Percentiles rank a stretch among this genome's conserved stretches.
Evolutionary conservation across 345 rosid genomes (phyloP).

Genomic region (Toxicodendron radicans): DNA sequence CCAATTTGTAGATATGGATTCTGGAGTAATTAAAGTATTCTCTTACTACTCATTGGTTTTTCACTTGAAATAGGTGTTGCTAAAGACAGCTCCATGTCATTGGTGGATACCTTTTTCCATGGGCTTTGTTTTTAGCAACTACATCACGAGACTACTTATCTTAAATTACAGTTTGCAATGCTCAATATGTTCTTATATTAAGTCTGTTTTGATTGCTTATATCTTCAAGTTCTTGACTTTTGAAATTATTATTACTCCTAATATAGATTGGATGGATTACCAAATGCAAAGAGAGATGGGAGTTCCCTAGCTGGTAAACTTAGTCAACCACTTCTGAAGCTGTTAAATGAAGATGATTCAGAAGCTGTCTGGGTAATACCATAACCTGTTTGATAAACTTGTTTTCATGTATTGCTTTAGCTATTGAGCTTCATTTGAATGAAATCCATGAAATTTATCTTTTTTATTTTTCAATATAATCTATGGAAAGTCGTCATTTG

Average conservation of each 20-base stretch:
- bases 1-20: neutral
- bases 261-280: conserved; percentile 67
- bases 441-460: neutral
- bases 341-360: conserved; percentile 63
- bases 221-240: conserved; percentile 4
- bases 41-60: neutral
- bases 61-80: neutral
- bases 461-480: neutral
- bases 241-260: conserved; percentile 19
- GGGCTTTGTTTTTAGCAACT: neutral
- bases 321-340: conserved; percentile 61
- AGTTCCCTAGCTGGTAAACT: conserved; percentile 58
- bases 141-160: neutral
- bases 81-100: neutral
- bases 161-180: neutral
- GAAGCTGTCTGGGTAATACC: conserved; percentile 65
- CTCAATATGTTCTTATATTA: neutral
- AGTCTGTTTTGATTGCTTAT: neutral
- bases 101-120: neutral
- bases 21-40: neutral
- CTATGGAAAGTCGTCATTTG: neutral
- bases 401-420: neutral
- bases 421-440: neutral
- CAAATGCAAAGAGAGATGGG: conserved; percentile 70
- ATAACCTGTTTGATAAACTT: conserved; percentile 11